Base-by-base conservation (phyloP, 1,284 basidiomycete species). In the Cryptococcus sp. region DNA sequence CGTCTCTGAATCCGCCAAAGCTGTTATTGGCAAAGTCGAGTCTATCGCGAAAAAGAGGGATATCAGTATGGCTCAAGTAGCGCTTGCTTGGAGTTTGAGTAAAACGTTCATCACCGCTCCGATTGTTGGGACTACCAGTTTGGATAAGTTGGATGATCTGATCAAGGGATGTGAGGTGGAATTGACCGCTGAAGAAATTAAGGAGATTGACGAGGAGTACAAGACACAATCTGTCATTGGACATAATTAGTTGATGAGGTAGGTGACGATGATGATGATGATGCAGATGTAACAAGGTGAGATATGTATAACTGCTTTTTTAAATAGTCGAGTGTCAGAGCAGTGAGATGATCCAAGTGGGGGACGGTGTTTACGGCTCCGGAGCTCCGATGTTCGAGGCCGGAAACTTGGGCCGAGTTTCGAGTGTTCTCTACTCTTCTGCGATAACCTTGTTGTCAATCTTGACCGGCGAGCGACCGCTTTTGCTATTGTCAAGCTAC, bases 21-120 rank as follows among this genome's bases (percentile, higher is more conserved):
- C 82, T 1, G 82, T 91, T 59, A 77, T 78, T 9, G 82, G 87
- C 61, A 57, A 54, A 25, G 78, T 82, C 25, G 78, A 82, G 54
- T 76, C 80, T 50, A 56, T 83, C 31, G 79, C 82, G 7, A 79
- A 78, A 54, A 80, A 80, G 57, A 73, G 69, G 40, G 74, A 72
- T 1, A 62, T 79, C 46, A 77, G 73, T 48, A 84, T 84, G 82
- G 79, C 81, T 0, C 80, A 82, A 57, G 71, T 83, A 9, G 60
- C 61, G 16, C 43, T 67, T 16, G 57, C 61, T n/a, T 67, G 61
- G 64, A 60, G 57, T 2, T 51, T 60, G 28, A 41, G 57, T 19
- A 54, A 48, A 5, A 34, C 53, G n/a, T 64, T 50, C 47, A 60
- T 69, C 34, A 61, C 62, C 2, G 69, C 69, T 1, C 69, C 69